These are phyloP conservation scores for Pseudogymnoascus sp. DNA, from an alignment of 2,329 filamentous ascomycete genomes.

Conservation along the genomic window DNA sequence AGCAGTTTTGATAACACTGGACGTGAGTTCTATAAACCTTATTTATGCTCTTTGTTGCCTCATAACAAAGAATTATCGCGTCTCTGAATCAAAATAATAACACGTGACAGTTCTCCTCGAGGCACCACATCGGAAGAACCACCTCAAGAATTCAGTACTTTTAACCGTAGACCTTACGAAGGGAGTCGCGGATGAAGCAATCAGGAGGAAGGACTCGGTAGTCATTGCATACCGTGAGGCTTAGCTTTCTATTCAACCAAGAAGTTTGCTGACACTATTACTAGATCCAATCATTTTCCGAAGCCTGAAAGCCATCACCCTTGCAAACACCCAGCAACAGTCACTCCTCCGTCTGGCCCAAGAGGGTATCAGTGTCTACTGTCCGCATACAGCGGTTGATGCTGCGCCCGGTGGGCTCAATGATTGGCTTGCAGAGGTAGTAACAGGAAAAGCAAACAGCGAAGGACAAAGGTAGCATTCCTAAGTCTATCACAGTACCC, in stretches of 20 bases:
- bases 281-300: slow-evolving; percentile 94
- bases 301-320: slow-evolving; percentile 79
- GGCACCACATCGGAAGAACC: slow-evolving; percentile 53
- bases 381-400: slow-evolving; percentile 91
- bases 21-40: slow-evolving; percentile 31
- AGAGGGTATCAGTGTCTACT: slow-evolving; percentile 89
- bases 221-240: slow-evolving; percentile 80
- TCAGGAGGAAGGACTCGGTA: slow-evolving; percentile 65
- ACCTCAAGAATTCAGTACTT: slow-evolving; percentile 60
- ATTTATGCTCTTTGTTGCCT: not conserved
- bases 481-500: slow-evolving; percentile 18
- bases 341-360: slow-evolving; percentile 76
- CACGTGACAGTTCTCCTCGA: slow-evolving; percentile 54
- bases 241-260: not conserved
- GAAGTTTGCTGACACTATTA: slow-evolving; percentile 9
- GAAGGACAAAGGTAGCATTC: not conserved
- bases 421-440: slow-evolving; percentile 87
- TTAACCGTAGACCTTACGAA: slow-evolving; percentile 88
- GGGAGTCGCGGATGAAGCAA: slow-evolving; percentile 83
- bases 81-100: slow-evolving; percentile 8
- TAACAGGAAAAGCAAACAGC: slow-evolving; percentile 47
- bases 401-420: slow-evolving; percentile 78
- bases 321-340: slow-evolving; percentile 77
- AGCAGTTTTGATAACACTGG: slow-evolving; percentile 96
- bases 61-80: not conserved